Conservation (phyloP, 2,329 filamentous ascomycete genomes). For the Proliferodiscus dingleyae region DNA sequence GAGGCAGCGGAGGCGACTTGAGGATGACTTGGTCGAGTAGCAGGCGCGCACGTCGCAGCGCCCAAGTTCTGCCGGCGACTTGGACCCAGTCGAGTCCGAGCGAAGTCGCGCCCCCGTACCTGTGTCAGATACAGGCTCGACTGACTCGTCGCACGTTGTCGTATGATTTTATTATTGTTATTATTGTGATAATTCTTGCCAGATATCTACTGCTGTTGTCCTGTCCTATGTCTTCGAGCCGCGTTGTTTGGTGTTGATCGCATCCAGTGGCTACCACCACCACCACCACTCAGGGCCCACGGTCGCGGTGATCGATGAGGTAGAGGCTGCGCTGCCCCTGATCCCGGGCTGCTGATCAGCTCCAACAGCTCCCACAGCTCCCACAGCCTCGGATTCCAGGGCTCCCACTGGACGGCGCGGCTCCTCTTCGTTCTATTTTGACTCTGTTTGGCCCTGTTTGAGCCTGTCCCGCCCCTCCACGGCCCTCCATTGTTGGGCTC, state of each 20-base stretch:
- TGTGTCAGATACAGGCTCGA: neutral
- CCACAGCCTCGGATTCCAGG: neutral
- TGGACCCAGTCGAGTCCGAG: neutral
- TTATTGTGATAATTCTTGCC: too few relatives aligned
- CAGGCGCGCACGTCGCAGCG: slow-evolving; percentile 21
- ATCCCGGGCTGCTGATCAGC: slow-evolving; percentile 1
- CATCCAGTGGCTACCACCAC: neutral
- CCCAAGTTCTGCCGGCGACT: neutral
- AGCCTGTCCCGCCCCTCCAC: too few relatives aligned
- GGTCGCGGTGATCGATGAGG: too few relatives aligned
- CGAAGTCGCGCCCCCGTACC: neutral
- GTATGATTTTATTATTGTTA: too few relatives aligned
- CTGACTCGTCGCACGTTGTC: neutral
- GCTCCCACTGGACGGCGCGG: neutral
- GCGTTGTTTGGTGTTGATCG: neutral
- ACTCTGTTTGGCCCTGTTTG: too few relatives aligned
- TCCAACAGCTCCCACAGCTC: neutral
- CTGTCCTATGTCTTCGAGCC: neutral
- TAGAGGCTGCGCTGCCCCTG: too few relatives aligned
- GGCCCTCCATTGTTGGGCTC: neutral
- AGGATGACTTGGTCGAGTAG: slow-evolving; percentile 18
- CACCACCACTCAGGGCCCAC: neutral
- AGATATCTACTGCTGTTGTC: too few relatives aligned
- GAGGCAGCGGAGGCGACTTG: slow-evolving; percentile 3
- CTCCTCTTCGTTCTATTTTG: too few relatives aligned